Percentiles rank a stretch among this genome's conserved stretches.
phyloP scores from a whole-genome alignment of 2,329 filamentous ascomycete species.

The Colletotrichum plurivorum region DNA sequence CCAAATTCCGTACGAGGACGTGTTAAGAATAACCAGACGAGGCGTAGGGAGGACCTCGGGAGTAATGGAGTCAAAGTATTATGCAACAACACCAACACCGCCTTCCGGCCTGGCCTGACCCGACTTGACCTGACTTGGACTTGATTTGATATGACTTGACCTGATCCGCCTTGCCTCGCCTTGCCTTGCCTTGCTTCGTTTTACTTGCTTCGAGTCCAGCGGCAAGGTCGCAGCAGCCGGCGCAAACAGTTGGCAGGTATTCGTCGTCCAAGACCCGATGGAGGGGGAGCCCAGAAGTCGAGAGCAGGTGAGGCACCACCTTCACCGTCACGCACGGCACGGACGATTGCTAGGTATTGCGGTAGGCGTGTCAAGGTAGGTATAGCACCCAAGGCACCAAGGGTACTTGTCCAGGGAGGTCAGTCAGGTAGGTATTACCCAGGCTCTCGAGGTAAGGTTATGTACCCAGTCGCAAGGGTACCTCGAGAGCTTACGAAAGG shows the following conservation, averaged over 20 bases:
- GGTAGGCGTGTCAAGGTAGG: too few species aligned
- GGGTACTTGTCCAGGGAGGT: background rate
- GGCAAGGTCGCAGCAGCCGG: conserved; percentile 23
- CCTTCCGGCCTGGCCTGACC: conserved; percentile 10
- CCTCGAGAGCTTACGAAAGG: background rate
- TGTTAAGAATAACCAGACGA: conserved; percentile 25
- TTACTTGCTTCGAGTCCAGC: conserved; percentile 1
- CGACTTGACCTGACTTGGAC: conserved; percentile 9
- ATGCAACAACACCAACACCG: conserved; percentile 22
- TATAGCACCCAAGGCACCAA: too few species aligned
- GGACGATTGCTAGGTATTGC: background rate
- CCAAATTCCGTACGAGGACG: conserved; percentile 33
- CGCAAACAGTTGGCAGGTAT: background rate
- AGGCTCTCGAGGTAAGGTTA: too few species aligned
- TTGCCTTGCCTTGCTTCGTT: conserved; percentile 2
- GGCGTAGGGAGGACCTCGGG: conserved; percentile 19
- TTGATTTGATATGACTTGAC: background rate
- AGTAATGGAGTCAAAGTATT: too few species aligned
- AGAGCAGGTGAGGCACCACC: background rate
- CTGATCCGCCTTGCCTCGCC: background rate
- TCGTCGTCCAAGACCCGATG: conserved; percentile 20
- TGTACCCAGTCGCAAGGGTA: too few species aligned
- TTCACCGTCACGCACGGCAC: background rate
- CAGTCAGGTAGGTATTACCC: too few species aligned
- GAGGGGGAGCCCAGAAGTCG: too few species aligned